Percentiles rank a stretch among this genome's conserved stretches.
Evolutionary conservation across 2,329 filamentous ascomycete genomes (phyloP).

Genomic region (Polytolypa hystricis): DNA sequence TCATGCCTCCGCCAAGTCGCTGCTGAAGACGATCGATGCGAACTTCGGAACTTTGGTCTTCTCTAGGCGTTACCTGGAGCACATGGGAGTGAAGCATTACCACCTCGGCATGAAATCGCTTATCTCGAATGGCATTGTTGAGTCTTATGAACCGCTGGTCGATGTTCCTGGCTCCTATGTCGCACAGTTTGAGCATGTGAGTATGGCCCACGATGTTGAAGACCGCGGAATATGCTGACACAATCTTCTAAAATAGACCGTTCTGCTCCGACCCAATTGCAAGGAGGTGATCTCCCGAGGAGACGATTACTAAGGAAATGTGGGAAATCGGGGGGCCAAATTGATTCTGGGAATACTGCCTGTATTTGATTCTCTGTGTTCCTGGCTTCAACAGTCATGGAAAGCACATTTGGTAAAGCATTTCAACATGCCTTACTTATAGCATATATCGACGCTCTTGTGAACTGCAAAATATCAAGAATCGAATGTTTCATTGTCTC

Average conservation of each 20-base stretch:
- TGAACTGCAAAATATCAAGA: too few relatives aligned
- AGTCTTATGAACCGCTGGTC: conserved; percentile 45
- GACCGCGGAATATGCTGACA: conserved; percentile 17
- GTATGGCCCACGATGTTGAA: conserved; percentile 7
- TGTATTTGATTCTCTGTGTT: too few relatives aligned
- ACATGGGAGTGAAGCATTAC: conserved; percentile 51
- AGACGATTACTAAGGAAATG: conserved; percentile 42
- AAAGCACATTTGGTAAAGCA: too few relatives aligned
- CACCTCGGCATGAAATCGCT: conserved; percentile 50
- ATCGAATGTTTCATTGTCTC: too few relatives aligned
- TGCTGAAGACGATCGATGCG: conserved; percentile 49
- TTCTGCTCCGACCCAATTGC: conserved; percentile 33
- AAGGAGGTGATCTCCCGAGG: conserved; percentile 46
- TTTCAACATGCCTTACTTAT: too few relatives aligned
- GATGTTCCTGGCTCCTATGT: conserved; percentile 51
- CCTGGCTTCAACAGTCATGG: too few relatives aligned
- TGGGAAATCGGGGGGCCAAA: too few relatives aligned
- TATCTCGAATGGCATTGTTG: conserved; percentile 46
- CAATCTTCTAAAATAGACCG: conserved; percentile 29
- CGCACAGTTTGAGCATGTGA: conserved; percentile 52
- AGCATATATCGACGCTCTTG: too few relatives aligned
- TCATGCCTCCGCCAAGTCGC: conserved; percentile 44
- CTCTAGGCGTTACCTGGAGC: conserved; percentile 51
- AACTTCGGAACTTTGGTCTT: conserved; percentile 55
- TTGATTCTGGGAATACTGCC: too few relatives aligned